These are phyloP conservation scores for Pueraria montana DNA, from an alignment of 306 rosid species.

Conservation along the genomic window DNA sequence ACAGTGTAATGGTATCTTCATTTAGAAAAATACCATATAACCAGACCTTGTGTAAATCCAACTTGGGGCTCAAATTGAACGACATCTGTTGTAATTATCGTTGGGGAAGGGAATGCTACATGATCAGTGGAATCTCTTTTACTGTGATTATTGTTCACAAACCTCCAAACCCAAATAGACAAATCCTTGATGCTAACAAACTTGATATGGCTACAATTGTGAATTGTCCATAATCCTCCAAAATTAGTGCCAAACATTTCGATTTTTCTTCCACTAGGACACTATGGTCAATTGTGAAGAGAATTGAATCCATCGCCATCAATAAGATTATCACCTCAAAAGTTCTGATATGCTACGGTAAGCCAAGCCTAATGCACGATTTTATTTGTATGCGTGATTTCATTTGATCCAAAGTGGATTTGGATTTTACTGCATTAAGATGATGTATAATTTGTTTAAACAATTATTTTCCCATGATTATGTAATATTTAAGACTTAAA, in stretches of 20 bases:
- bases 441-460: neutral
- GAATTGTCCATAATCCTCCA: neutral
- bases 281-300: slow-evolving; percentile 1
- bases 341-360: slow-evolving; percentile 18
- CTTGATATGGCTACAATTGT: neutral
- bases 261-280: neutral
- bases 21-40: neutral
- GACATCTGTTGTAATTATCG: neutral
- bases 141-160: neutral
- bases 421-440: neutral
- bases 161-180: neutral
- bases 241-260: slow-evolving; percentile 26
- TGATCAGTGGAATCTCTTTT: neutral
- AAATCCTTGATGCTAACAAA: slow-evolving; percentile 27
- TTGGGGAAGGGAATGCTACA: neutral
- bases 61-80: neutral
- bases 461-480: neutral
- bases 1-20: neutral
- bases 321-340: neutral
- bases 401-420: neutral
- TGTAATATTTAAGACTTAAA: neutral
- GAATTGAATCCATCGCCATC: slow-evolving; percentile 19
- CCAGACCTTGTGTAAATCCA: neutral
- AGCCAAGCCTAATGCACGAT: neutral
- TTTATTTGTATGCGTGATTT: neutral